Base-by-base conservation (phyloP, 2,329 filamentous ascomycete genomes). In the Trichothecium sympodiale region DNA sequence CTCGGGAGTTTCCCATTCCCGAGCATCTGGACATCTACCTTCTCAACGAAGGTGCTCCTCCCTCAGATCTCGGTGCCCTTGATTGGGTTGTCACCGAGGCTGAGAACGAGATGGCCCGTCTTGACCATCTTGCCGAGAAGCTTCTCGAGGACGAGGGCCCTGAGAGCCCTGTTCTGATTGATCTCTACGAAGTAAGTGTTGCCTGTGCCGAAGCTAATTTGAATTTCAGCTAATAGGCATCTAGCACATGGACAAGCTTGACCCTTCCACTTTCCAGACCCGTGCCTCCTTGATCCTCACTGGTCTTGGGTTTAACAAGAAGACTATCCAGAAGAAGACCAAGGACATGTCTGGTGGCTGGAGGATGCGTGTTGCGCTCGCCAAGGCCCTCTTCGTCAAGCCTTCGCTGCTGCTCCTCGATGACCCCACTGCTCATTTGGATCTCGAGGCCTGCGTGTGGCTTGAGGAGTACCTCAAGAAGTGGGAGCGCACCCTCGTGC, bases 311-410 rank as follows among this genome's bases (percentile, higher is more conserved):
- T 98, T 98, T 78, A 94, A 98, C 80, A 96, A 96, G 73, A 67
- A 65, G 50, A 98, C 93, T 38, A 96, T 98, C 57, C 71, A 93
- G 64, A 98, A 98, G 77, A 95, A 93, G 79, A 98, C 93, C 52
- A 98, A 96, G 77, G 93, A 98, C 62, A 98, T 98, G 93, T 98
- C 91, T 47, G 91, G 91, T 85, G 91, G 91, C 52, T 98, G 91
- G 91, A 80, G 89, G 72, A 98, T 98, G 91, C 86, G 93, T 75
- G 91, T 98, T 40, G 91, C 91, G 39, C 80, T 98, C 42, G 91
- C 75, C 58, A 95, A 96, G 73, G 91, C 91, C 39, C 80, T 98
- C 36, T 98, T 98, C 70, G 89, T 98, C 66, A 94, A 93, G 75
- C 91, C 93, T 26, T 91, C 87, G 14, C 74, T 98, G 39, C 78